Evolutionary conservation across 2,329 filamentous ascomycete species (phyloP).

Genomic region (Diaporthe sp.): DNA sequence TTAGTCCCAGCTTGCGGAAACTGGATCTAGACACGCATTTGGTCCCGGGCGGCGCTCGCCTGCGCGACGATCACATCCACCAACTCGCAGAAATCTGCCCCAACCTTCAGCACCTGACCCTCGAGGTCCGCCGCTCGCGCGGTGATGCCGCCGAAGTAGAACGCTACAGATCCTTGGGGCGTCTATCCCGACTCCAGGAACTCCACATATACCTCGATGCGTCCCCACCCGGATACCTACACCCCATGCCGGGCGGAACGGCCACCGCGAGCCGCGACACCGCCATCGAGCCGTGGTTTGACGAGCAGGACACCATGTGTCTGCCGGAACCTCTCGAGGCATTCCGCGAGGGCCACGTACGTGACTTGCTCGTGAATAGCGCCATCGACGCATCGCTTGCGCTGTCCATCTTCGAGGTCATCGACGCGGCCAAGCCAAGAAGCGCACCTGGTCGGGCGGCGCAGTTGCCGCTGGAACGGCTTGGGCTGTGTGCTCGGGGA

Average conservation of each 20-base stretch:
- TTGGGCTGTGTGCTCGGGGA: background rate
- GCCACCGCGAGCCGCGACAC: background rate
- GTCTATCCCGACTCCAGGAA: conserved; percentile 32
- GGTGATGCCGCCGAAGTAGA: conserved; percentile 34
- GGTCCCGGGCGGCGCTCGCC: background rate
- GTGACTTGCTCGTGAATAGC: conserved; percentile 32
- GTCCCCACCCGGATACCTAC: background rate
- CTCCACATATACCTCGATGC: background rate
- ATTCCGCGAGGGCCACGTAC: conserved; percentile 34
- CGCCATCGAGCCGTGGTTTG: conserved; percentile 37
- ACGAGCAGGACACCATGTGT: conserved; percentile 13
- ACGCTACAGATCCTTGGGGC: conserved; percentile 34
- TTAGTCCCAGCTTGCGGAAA: background rate
- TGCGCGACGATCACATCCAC: conserved; percentile 14
- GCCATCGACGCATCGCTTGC: conserved; percentile 38
- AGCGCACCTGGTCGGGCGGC: background rate
- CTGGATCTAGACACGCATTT: background rate
- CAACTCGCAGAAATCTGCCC: conserved; percentile 35
- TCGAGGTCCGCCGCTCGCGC: conserved; percentile 30
- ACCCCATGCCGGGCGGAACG: conserved; percentile 15
- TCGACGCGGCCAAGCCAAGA: conserved; percentile 26
- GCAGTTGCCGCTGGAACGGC: conserved; percentile 31
- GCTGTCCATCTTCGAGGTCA: conserved; percentile 35
- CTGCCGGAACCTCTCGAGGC: background rate
- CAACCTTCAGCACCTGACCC: conserved; percentile 14